These are phyloP conservation scores for Boletellus ananiceps DNA, from an alignment of 768 basidiomycete species.

Conservation along the genomic window DNA sequence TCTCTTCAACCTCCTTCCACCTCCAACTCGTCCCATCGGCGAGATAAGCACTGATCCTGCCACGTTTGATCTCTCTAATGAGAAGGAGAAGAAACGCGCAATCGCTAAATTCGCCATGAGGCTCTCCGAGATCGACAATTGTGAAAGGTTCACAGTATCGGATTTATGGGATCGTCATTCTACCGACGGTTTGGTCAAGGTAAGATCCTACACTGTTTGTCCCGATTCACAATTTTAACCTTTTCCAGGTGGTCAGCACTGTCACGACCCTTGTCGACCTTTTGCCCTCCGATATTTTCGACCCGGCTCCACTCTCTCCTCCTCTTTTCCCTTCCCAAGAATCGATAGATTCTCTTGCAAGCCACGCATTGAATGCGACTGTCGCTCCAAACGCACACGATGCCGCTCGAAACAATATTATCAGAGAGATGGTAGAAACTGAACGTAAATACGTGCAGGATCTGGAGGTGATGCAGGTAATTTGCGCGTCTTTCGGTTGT, in stretches of 20 bases:
- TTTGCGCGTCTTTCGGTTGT: constrained; percentile 21
- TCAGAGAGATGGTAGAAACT: constrained; percentile 88
- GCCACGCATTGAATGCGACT: constrained; percentile 38
- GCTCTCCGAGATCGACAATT: constrained; percentile 63
- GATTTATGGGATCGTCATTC: constrained; percentile 89
- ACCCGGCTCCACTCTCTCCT: constrained; percentile 56
- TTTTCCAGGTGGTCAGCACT: constrained; percentile 76
- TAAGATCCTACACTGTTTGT: constrained; percentile 30
- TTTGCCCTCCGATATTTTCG: constrained; percentile 66
- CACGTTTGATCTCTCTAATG: constrained; percentile 63
- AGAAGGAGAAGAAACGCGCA: constrained; percentile 84
- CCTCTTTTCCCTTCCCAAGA: constrained; percentile 51
- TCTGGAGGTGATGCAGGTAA: constrained; percentile 91
- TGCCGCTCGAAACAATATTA: constrained; percentile 67
- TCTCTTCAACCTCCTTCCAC: constrained; percentile 88
- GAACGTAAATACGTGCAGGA: constrained; percentile 97
- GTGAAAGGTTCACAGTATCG: constrained; percentile 84
- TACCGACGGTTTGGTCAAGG: constrained; percentile 94
- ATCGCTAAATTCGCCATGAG: constrained; percentile 92
- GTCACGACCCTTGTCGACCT: constrained; percentile 79
- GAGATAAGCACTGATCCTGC: constrained; percentile 61
- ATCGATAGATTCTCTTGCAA: constrained; percentile 53
- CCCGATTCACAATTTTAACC: not conserved
- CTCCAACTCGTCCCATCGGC: constrained; percentile 39
- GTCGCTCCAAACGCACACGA: constrained; percentile 56